Conservation (phyloP, 1,139 yeast species). For the Blastobotrys petasosporus region DNA sequence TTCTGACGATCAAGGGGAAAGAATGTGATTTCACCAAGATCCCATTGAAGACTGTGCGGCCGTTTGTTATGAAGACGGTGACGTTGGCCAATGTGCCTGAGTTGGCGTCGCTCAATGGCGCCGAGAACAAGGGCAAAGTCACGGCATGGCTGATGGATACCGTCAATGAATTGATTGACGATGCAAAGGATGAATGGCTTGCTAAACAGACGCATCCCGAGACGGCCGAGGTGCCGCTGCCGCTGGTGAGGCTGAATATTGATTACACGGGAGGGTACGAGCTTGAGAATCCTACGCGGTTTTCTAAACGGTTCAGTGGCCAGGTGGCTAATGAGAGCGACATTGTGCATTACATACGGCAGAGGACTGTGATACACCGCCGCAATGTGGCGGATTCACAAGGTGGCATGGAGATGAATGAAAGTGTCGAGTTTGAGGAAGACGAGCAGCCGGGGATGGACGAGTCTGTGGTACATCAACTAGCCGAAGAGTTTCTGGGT, state of each 20-base stretch:
- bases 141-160: slow-evolving; percentile 52
- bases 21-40: slow-evolving; percentile 61
- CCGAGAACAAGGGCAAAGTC: slow-evolving; percentile 58
- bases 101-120: slow-evolving; percentile 51
- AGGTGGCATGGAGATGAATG: slow-evolving; percentile 8
- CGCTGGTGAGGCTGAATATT: slow-evolving; percentile 73
- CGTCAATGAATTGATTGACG: slow-evolving; percentile 60
- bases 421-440: slow-evolving; percentile 20
- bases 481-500: slow-evolving; percentile 55
- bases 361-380: slow-evolving; percentile 23
- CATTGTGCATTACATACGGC: slow-evolving; percentile 65
- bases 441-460: slow-evolving; percentile 30
- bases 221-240: slow-evolving; percentile 39
- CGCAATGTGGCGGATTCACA: background rate
- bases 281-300: slow-evolving; percentile 83
- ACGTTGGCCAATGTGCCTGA: slow-evolving; percentile 40
- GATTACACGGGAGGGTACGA: slow-evolving; percentile 89
- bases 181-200: slow-evolving; percentile 52
- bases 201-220: slow-evolving; percentile 24
- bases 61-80: slow-evolving; percentile 70
- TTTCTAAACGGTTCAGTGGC: slow-evolving; percentile 87
- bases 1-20: slow-evolving; percentile 56
- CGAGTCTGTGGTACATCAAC: slow-evolving; percentile 49
- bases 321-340: slow-evolving; percentile 85
- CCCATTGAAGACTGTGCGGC: slow-evolving; percentile 68